Evolutionary conservation across 192 early-diverging fungal genomes (phyloP), one percentile per base, ranked within the genome.

Genomic region (Dissophora globulifera): DNA sequence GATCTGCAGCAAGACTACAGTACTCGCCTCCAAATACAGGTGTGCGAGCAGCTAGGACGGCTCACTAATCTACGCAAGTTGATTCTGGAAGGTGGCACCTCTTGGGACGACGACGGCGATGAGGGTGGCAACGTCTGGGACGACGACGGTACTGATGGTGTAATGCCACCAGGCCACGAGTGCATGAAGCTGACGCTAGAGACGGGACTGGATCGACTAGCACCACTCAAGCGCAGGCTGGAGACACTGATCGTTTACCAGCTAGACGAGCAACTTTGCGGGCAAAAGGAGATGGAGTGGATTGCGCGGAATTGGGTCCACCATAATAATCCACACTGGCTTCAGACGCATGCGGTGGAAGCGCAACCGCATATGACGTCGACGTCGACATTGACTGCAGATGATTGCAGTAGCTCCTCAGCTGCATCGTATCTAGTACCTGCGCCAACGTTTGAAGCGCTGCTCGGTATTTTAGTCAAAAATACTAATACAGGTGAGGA

Each of bases 21-120:
- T n/a, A n/a, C n/a, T n/a, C n/a, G n/a, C n/a, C 52, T 54, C 16
- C 52, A 54, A 54, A 19, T 16, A 32, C 52, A 32, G 5, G 35
- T 54, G 17, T 54, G 52, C 32, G n/a, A 54, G 22, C 52, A 54
- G 10, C 52, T 54, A 10, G 52, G 52, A 17, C 31, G 52, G 5
- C 1, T 54, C 29, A 38, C 32, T 19, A 38, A 38, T 17, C 32
- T 54, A 4, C 29, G 20, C 1, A 31, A 54, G 52, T 20, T 54
- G 32, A 54, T 31, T 22, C 19, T 54, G 32, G 52, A 54, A 31
- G 52, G 52, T 9, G 29, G 22, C 9, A 17, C n/a, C n/a, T 7
- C 7, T 40, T 40, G 7, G 7, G 7, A 13, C 8, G 13, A 10
- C 8, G 38, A 40, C 8, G 38, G 38, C 13, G 8, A 13, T 13